Conservation (phyloP, 371 early-diverging fungal species). For the Mortierella sp. region DNA sequence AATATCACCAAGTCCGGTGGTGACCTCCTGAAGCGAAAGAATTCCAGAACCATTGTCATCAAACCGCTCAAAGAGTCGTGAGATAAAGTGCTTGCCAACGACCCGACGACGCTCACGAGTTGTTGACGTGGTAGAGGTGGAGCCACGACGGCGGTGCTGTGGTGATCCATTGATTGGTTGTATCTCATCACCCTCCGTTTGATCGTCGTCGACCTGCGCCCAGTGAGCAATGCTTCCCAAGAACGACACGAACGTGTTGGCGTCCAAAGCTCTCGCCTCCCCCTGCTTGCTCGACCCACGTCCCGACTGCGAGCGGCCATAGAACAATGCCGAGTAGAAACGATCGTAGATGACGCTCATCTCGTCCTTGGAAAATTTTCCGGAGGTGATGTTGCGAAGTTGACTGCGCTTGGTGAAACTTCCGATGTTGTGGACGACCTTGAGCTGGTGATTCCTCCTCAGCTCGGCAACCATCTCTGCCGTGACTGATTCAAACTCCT, state of each 20-base stretch:
- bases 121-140: constrained; percentile 44
- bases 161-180: constrained; percentile 10
- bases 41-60: constrained; percentile 69
- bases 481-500: constrained; percentile 90
- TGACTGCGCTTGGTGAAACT: constrained; percentile 92
- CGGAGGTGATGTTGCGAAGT: constrained; percentile 84
- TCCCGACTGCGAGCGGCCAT: constrained; percentile 63
- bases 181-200: constrained; percentile 29
- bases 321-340: constrained; percentile 88
- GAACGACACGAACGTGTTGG: constrained; percentile 73
- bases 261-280: constrained; percentile 67
- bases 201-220: constrained; percentile 65
- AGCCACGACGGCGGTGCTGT: constrained; percentile 49
- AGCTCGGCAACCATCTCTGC: constrained; percentile 84
- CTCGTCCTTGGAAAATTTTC: constrained; percentile 88
- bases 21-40: constrained; percentile 84
- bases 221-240: constrained; percentile 68
- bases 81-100: constrained; percentile 64
- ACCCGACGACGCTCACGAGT: constrained; percentile 44
- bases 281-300: constrained; percentile 55
- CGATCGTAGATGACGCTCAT: constrained; percentile 90
- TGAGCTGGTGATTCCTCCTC: constrained; percentile 90
- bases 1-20: constrained; percentile 83
- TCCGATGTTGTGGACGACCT: constrained; percentile 96
- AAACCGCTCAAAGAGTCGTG: constrained; percentile 68